Conservation (phyloP, 768 basidiomycete species). For the Boletus edulis region DNA sequence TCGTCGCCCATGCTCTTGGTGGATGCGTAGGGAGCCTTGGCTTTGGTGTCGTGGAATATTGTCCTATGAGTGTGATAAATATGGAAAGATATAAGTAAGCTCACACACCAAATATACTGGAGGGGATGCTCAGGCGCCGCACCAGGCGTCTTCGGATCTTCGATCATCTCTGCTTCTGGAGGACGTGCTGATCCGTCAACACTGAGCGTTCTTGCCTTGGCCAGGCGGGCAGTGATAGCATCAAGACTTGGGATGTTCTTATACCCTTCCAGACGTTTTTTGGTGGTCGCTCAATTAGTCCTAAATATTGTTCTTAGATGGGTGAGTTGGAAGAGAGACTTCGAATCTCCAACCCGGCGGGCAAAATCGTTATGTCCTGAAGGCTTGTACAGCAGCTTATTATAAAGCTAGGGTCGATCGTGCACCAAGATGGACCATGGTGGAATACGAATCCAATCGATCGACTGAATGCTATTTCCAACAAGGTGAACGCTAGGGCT, state of each 20-base stretch:
- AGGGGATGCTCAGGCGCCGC: constrained; percentile 78
- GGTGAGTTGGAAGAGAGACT: no score
- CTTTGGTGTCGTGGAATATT: constrained; percentile 85
- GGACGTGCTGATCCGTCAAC: constrained; percentile 62
- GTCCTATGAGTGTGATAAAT: constrained; percentile 53
- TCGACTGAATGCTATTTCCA: no score
- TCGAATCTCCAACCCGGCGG: no score
- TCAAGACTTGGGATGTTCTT: constrained; percentile 88
- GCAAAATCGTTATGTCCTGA: no score
- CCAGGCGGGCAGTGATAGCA: constrained; percentile 78
- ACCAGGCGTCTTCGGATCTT: constrained; percentile 82
- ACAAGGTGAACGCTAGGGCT: no score
- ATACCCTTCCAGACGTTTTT: no score
- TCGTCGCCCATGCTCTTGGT: constrained; percentile 24
- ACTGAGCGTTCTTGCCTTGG: constrained; percentile 62
- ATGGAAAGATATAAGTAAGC: constrained; percentile 1
- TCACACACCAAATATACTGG: constrained; percentile 70
- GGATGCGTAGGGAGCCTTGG: constrained; percentile 47
- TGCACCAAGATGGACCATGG: no score
- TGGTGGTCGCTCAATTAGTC: no score
- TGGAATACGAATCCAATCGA: no score
- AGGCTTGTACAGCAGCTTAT: no score
- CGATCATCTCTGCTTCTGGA: constrained; percentile 74
- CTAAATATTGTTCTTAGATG: no score
- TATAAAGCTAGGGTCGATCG: no score